phyloP scores from a whole-genome alignment of 202 grass and related monocot species.

The Digitaria exilis region DNA sequence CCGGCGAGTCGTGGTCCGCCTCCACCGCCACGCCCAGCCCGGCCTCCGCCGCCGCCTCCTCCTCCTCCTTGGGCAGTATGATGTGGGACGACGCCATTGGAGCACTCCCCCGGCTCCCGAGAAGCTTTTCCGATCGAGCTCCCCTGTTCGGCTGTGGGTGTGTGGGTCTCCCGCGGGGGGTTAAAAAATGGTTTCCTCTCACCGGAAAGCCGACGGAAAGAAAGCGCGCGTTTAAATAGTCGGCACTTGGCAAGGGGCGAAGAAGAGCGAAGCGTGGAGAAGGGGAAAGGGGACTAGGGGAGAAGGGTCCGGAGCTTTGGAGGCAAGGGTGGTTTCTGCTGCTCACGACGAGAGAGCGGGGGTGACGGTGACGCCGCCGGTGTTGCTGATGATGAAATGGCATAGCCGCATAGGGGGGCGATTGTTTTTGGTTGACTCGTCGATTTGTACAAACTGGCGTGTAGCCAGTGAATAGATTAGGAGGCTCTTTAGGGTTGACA shows the following conservation, averaged over 20 bases:
- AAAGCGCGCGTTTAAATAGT: conserved; percentile 30
- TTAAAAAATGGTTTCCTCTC: neutral
- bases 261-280: conserved; percentile 40
- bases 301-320: conserved; percentile 4
- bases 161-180: neutral
- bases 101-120: neutral
- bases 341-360: neutral
- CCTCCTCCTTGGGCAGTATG: conserved; percentile 53
- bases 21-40: conserved; percentile 41
- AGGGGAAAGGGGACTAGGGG: conserved; percentile 30
- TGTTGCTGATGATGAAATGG: conserved; percentile 1
- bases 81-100: conserved; percentile 55
- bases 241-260: conserved; percentile 2
- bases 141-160: neutral
- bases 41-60: conserved; percentile 40
- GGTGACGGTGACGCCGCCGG: neutral
- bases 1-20: conserved; percentile 50
- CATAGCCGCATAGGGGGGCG: neutral
- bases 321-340: conserved; percentile 24
- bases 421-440: neutral
- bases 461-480: neutral
- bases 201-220: neutral
- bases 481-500: too few species aligned
- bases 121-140: neutral
- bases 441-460: neutral